Conservation (phyloP, 2,329 filamentous ascomycete genomes). For the Sporothrix schenckii region DNA sequence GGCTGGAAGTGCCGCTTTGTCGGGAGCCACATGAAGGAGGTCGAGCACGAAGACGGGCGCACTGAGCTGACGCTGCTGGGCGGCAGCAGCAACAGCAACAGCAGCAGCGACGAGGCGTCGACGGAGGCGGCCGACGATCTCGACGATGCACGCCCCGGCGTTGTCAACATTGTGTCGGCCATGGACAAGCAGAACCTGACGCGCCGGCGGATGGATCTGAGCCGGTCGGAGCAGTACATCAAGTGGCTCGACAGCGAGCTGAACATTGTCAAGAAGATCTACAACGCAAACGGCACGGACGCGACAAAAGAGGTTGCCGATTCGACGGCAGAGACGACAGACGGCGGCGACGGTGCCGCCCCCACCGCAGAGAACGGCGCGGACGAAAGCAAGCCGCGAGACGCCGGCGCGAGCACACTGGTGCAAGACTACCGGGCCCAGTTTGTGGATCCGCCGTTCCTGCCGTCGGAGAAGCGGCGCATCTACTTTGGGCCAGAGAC, state of each 20-base stretch:
- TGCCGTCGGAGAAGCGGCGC: conserved; percentile 88
- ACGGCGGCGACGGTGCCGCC: conserved; percentile 39
- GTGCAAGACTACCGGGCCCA: conserved; percentile 73
- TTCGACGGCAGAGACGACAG: not conserved
- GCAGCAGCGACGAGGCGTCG: conserved; percentile 34
- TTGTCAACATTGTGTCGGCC: conserved; percentile 74
- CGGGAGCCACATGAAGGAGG: conserved; percentile 80
- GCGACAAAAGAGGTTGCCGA: not conserved
- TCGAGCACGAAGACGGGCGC: conserved; percentile 74
- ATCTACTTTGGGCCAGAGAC: conserved; percentile 95
- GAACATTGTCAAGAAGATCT: conserved; percentile 52
- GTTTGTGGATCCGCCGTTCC: conserved; percentile 83
- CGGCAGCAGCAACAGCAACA: conserved; percentile 39
- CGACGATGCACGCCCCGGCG: conserved; percentile 61
- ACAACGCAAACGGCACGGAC: conserved; percentile 45
- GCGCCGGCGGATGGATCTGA: conserved; percentile 70
- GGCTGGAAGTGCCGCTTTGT: conserved; percentile 97
- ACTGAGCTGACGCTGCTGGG: conserved; percentile 77
- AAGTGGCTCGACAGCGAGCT: conserved; percentile 74
- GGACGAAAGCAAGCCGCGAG: conserved; percentile 33
- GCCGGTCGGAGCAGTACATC: conserved; percentile 74
- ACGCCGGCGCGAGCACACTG: conserved; percentile 40
- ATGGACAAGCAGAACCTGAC: conserved; percentile 74
- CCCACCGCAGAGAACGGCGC: not conserved
- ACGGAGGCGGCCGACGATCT: conserved; percentile 40